Evolutionary conservation across 176 grass and related monocot species (phyloP).

Genomic region (Stipa capillata): DNA sequence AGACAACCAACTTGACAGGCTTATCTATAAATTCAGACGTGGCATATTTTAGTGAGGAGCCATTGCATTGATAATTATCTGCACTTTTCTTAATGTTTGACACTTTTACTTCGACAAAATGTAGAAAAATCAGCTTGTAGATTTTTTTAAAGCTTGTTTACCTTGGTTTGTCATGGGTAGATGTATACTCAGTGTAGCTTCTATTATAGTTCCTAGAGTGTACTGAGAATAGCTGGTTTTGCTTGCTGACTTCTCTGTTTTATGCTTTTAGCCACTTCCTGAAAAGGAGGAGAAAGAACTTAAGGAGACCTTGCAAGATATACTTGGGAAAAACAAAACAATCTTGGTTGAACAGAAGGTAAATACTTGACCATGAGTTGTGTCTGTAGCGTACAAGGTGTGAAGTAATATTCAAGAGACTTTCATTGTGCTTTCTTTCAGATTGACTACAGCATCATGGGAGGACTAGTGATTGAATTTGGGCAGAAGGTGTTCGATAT

Average conservation of each 20-base stretch:
- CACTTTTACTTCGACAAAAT: too few species aligned
- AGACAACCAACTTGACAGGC: background rate
- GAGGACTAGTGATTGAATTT: constrained; percentile 85
- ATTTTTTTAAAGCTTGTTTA: background rate
- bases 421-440: background rate
- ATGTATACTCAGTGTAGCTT: background rate
- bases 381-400: background rate
- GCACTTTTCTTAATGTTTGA: background rate
- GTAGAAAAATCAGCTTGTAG: background rate
- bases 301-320: constrained; percentile 59
- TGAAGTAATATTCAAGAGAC: background rate
- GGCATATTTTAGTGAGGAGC: background rate
- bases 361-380: background rate
- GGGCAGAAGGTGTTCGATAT: constrained; percentile 76
- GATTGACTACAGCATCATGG: constrained; percentile 86
- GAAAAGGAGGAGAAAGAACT: constrained; percentile 86
- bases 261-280: constrained; percentile 57
- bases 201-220: background rate
- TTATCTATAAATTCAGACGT: background rate
- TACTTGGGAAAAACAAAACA: constrained; percentile 76
- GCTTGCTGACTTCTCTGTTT: constrained; percentile 1
- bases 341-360: constrained; percentile 87
- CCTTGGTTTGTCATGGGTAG: background rate
- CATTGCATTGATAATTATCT: background rate
- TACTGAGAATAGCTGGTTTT: background rate